Base-by-base conservation (phyloP, 352 stramenopile genomes). In the Globisporangium acanthophoron region DNA sequence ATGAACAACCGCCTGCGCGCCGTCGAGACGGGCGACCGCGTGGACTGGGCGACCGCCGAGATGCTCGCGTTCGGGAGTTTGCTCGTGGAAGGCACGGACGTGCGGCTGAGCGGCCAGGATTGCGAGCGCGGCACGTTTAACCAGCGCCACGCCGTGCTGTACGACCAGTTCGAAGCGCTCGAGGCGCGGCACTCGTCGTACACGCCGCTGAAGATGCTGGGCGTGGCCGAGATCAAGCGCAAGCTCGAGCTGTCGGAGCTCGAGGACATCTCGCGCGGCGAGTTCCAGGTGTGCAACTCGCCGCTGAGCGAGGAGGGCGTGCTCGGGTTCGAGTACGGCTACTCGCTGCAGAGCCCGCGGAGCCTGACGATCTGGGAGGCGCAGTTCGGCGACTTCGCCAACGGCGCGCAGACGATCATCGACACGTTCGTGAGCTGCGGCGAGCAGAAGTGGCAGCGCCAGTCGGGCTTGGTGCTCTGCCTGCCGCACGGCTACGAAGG, bases 181-280 rank as follows among this genome's bases (percentile, higher is more conserved):
- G 81, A 73, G 2, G 78, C 78, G 0, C 69, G 80, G 16, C 90
- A 98, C 56, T 80, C 90, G 56, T 91, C 93, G 49, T 98, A 98
- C 73, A 97, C 88, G 15, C 96, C 96, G n/a, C 66, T 99, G 11
- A 98, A 99, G 18, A 70, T 85, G 52, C 74, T 92, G 1, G 51
- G 70, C 29, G 62, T 84, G 6, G 65, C 73, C 2, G 69, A 68
- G 3, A 75, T 90, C 33, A 69, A 71, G 59, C 72, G 62, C 18
- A 71, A 72, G 2, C 52, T 81, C 3, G 64, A 67, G 45, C 73
- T 84, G 41, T 54, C 56, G 0, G 69, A 73, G 0, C 52, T 87
- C 15, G 78, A 87, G 63, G 61, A 70, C 8, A 67, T 73, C 0
- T 64, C 66, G 2, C 58, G 59, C 6, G 85, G 76, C 21, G 71